Evolutionary conservation across 805 yeast genomes (phyloP), one percentile per base, ranked within the genome.

Genomic region (Zygosaccharomyces lentus): DNA sequence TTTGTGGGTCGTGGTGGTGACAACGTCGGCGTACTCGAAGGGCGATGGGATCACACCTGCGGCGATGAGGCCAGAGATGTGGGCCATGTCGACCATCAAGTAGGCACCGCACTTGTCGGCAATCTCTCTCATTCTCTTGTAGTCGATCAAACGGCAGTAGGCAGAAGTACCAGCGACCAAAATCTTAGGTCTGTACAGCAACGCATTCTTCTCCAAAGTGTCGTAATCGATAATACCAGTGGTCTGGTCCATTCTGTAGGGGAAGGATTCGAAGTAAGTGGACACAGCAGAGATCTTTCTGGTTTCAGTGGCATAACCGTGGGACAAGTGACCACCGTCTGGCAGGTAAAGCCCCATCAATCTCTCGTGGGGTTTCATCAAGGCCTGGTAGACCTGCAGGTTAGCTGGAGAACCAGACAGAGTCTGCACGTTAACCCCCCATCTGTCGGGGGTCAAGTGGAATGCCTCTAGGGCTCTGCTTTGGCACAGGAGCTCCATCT

Each of bases 371-470:
- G 93, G 95, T 64, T 86, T 87, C 84, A 93, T 80, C 56, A 93
- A 74, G 35, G 98, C 97, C 66, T 87, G 90, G 74, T 93, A 93
- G 38, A 90, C 98, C 68, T 93, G 91, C 68, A 93, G 78, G 74
- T 93, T 93, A 47, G 99, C 99, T 54, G 98, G 98, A 17, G 99
- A 89, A 49, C 99, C 99, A 23, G 96, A 86, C 60, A 93, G 76
- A 39, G 97, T 80, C 74, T 93, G 99, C 36, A 93, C 99, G 65
- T 93, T 93, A 57, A 90, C 97, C 48, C 99, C 99, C 99, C 99
- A 93, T 66, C 81, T 74, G 57, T 80, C 88, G 39, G 90, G 74
- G 62, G 81, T 78, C 51, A 91, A 74, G 56, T 76, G 72, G 73
- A 93, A 93, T 7, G 97, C 96, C 57, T 84, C 81, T 54, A 93